A percentile compares a stretch with the other conserved stretches of the same genome.
phyloP scores from a whole-genome alignment of 2,329 filamentous ascomycete genomes.

The Fusarium pseudonygamai region DNA sequence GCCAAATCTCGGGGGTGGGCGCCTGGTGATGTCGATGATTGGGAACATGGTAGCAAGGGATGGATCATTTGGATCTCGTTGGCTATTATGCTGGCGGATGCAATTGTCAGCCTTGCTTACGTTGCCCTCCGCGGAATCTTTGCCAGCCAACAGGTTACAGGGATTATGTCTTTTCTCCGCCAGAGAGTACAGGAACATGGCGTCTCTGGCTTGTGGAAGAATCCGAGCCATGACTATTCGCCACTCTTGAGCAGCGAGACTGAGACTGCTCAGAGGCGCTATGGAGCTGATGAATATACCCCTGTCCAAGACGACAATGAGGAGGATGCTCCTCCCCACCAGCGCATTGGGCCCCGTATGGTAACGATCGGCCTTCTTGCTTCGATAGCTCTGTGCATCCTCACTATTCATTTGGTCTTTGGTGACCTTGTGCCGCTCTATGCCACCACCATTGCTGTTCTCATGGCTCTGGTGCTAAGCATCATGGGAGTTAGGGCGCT shows the following conservation, averaged over 20 bases:
- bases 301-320: slow-evolving; percentile 58
- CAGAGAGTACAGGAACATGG: slow-evolving; percentile 33
- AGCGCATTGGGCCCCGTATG: slow-evolving; percentile 77
- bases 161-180: neutral
- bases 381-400: slow-evolving; percentile 82
- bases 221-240: slow-evolving; percentile 36
- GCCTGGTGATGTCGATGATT: slow-evolving; percentile 84
- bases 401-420: slow-evolving; percentile 85
- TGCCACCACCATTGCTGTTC: slow-evolving; percentile 79
- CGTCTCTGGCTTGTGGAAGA: slow-evolving; percentile 33
- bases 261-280: neutral
- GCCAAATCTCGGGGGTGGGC: slow-evolving; percentile 91
- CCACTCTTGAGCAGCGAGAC: slow-evolving; percentile 28
- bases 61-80: slow-evolving; percentile 99
- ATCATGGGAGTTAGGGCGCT: slow-evolving; percentile 77
- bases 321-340: slow-evolving; percentile 83
- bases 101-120: slow-evolving; percentile 86
- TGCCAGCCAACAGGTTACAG: slow-evolving; percentile 10
- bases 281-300: slow-evolving; percentile 14
- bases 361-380: slow-evolving; percentile 79
- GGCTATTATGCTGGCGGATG: slow-evolving; percentile 96
- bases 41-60: slow-evolving; percentile 93
- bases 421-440: slow-evolving; percentile 81
- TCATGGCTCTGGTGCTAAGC: slow-evolving; percentile 82
- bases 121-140: slow-evolving; percentile 72